A percentile compares a stretch with the other conserved stretches of the same genome.
Evolutionary conservation across 148 eudicot species (phyloP).

Genomic region (Rhododendron molle): DNA sequence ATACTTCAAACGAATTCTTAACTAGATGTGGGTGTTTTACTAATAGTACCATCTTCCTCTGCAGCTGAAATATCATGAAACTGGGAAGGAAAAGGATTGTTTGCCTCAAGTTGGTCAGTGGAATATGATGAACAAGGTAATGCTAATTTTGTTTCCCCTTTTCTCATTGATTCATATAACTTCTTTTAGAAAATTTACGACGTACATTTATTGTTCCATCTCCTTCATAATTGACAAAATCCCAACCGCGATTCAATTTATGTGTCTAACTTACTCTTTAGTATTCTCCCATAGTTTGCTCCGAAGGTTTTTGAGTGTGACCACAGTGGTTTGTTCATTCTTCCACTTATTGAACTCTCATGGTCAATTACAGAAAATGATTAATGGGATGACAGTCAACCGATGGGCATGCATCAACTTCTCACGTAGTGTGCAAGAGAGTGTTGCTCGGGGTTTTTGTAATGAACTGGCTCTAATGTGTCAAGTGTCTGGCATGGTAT

Average conservation of each 20-base stretch:
- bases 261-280: not conserved
- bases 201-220: not conserved
- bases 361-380: constrained; percentile 50
- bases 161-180: not conserved
- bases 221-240: not conserved
- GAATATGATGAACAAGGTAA: constrained; percentile 81
- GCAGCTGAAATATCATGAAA: constrained; percentile 71
- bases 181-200: not conserved
- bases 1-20: not conserved
- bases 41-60: not conserved
- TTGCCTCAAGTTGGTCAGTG: constrained; percentile 78
- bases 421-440: constrained; percentile 66
- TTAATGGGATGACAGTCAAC: constrained; percentile 61
- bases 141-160: not conserved
- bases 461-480: constrained; percentile 66
- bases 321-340: not conserved
- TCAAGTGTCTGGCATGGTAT: constrained; percentile 79
- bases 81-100: constrained; percentile 65
- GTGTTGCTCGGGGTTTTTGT: constrained; percentile 70
- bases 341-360: not conserved
- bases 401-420: constrained; percentile 82
- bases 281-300: not conserved
- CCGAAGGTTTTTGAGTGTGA: not conserved
- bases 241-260: not conserved
- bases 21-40: not conserved